Percentiles rank a stretch among this genome's conserved stretches.
Conservation (phyloP, 2,329 filamentous ascomycete species). For the Fusarium scirpi region DNA sequence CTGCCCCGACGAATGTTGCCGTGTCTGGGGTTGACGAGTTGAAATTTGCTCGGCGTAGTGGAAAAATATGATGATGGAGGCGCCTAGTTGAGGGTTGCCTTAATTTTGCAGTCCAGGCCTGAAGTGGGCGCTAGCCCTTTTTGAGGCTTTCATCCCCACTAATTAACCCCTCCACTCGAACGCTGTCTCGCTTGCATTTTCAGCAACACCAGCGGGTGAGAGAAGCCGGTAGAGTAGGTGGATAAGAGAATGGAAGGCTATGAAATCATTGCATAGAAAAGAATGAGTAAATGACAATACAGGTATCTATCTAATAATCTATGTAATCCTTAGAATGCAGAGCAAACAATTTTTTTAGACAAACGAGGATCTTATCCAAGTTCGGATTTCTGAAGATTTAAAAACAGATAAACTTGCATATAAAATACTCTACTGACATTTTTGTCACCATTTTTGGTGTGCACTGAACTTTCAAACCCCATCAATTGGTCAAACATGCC, state of each 20-base stretch:
- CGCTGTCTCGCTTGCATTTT: slow-evolving; percentile 41
- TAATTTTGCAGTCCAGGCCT: slow-evolving; percentile 57
- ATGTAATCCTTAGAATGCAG: background rate
- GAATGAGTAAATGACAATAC: background rate
- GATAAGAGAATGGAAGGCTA: background rate
- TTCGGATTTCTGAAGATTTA: background rate
- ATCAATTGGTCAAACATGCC: slow-evolving; percentile 18
- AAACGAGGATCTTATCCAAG: background rate
- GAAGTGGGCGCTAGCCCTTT: slow-evolving; percentile 58
- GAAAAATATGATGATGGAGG: slow-evolving; percentile 54
- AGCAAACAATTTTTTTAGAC: background rate
- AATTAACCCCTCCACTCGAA: slow-evolving; percentile 32
- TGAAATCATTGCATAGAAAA: slow-evolving; percentile 1
- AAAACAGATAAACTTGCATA: background rate
- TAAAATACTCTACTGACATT: background rate
- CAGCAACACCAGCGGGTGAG: slow-evolving; percentile 8
- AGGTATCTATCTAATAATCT: background rate
- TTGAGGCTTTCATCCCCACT: slow-evolving; percentile 34
- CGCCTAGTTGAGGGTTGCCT: slow-evolving; percentile 56
- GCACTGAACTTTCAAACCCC: slow-evolving; percentile 18
- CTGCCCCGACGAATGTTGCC: slow-evolving; percentile 55
- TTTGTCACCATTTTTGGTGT: slow-evolving; percentile 22
- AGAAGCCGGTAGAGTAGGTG: slow-evolving; percentile 2
- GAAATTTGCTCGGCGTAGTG: slow-evolving; percentile 59
- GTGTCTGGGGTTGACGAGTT: slow-evolving; percentile 58